phyloP scores from a whole-genome alignment of 129 eudicot genomes.

The Rutidosis leptorrhynchoides region DNA sequence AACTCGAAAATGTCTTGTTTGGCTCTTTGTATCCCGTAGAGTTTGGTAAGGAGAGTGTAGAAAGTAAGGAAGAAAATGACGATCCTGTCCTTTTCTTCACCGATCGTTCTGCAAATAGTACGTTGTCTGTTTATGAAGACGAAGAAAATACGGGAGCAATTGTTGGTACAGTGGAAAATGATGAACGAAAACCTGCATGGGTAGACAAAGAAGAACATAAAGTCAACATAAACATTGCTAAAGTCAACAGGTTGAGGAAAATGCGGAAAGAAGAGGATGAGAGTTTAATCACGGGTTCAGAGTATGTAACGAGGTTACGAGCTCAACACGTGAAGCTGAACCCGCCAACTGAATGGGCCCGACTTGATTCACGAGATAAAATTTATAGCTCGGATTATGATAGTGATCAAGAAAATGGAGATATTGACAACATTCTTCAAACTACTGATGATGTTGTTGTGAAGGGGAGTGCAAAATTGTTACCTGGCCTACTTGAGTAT shows the following conservation, averaged over 20 bases:
- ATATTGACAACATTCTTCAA: conserved; percentile 50
- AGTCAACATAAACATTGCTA: conserved; percentile 55
- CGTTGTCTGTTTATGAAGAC: conserved; percentile 51
- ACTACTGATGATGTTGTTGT: conserved; percentile 74
- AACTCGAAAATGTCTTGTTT: conserved; percentile 62
- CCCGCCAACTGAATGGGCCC: conserved; percentile 89
- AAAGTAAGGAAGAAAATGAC: conserved; percentile 35
- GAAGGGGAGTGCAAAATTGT: conserved; percentile 46
- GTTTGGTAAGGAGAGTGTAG: conserved; percentile 58
- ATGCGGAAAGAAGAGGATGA: conserved; percentile 80
- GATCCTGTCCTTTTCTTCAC: conserved; percentile 59
- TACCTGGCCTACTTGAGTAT: conserved; percentile 75
- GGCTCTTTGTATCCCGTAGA: conserved; percentile 71
- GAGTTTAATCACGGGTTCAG: conserved; percentile 60
- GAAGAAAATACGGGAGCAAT: conserved; percentile 35
- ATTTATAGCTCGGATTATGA: conserved; percentile 50
- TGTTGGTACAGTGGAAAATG: conserved; percentile 25
- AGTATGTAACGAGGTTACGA: conserved; percentile 74
- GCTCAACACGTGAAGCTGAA: conserved; percentile 85
- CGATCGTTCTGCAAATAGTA: conserved; percentile 55
- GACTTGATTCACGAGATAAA: conserved; percentile 35
- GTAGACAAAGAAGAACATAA: conserved; percentile 86
- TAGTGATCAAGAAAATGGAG: conserved; percentile 49
- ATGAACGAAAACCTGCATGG: conserved; percentile 78
- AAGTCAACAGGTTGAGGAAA: conserved; percentile 76